Conservation (phyloP, 768 basidiomycete genomes). For the Hericium rajendrae region DNA sequence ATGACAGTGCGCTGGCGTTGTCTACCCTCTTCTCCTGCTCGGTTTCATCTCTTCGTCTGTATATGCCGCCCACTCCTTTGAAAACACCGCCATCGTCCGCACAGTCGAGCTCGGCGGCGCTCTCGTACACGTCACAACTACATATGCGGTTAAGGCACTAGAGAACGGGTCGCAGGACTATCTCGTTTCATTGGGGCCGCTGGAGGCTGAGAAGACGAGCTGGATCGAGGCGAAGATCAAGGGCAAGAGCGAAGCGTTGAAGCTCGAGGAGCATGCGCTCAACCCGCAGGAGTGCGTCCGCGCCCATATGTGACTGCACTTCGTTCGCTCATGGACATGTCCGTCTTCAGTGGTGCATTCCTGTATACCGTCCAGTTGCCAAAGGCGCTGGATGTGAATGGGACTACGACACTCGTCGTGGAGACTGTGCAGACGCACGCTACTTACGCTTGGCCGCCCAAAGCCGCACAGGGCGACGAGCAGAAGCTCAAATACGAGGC, state of each 20-base stretch:
- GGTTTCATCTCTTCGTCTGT: constrained; percentile 31
- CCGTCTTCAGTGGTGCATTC: constrained; percentile 28
- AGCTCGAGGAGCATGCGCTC: constrained; percentile 37
- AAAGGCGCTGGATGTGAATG: constrained; percentile 44
- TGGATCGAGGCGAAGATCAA: constrained; percentile 79
- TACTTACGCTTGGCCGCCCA: constrained; percentile 65
- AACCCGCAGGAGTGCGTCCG: constrained; percentile 43
- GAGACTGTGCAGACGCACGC: constrained; percentile 74
- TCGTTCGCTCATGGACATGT: background rate
- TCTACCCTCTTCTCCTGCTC: constrained; percentile 36
- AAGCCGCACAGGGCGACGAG: constrained; percentile 63
- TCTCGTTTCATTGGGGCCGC: constrained; percentile 52
- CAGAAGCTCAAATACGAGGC: constrained; percentile 74
- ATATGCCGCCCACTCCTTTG: constrained; percentile 48
- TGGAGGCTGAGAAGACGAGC: constrained; percentile 59
- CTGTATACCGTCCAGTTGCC: constrained; percentile 59
- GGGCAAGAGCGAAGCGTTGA: constrained; percentile 48
- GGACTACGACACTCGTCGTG: constrained; percentile 66
- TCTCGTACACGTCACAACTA: constrained; percentile 80
- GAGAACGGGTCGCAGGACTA: constrained; percentile 53
- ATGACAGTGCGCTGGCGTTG: constrained; percentile 38
- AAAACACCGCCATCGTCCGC: constrained; percentile 85
- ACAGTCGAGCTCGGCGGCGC: constrained; percentile 86
- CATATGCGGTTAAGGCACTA: constrained; percentile 73
- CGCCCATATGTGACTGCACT: background rate